Percentiles rank a stretch among this genome's conserved stretches.
phyloP scores from a whole-genome alignment of 768 basidiomycete species.

The Hypholoma sublateritium region DNA sequence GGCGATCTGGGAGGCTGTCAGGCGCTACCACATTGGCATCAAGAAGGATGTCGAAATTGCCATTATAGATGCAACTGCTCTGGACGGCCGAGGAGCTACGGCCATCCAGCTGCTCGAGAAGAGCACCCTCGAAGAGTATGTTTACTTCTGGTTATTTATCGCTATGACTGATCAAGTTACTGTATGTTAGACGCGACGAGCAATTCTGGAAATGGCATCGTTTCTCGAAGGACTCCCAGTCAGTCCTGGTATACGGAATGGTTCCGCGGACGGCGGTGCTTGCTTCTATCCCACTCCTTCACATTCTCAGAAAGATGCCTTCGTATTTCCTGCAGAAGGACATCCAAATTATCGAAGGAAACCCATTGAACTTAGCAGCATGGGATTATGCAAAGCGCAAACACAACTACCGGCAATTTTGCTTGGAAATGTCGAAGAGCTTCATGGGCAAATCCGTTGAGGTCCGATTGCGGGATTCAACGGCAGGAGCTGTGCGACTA shows the following conservation, averaged over 20 bases:
- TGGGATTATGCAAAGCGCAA: slow-evolving; percentile 65
- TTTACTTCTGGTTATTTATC: slow-evolving; percentile 5
- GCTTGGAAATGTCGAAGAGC: slow-evolving; percentile 62
- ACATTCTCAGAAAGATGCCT: slow-evolving; percentile 65
- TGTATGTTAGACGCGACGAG: slow-evolving; percentile 46
- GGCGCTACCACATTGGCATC: slow-evolving; percentile 68
- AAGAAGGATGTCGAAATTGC: slow-evolving; percentile 81
- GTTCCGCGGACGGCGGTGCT: slow-evolving; percentile 67
- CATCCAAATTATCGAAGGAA: slow-evolving; percentile 24
- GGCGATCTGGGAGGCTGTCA: slow-evolving; percentile 80
- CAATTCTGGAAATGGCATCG: slow-evolving; percentile 79
- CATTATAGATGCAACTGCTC: slow-evolving; percentile 66
- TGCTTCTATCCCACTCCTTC: slow-evolving; percentile 66
- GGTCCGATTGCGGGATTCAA: slow-evolving; percentile 61
- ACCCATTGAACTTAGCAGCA: slow-evolving; percentile 33
- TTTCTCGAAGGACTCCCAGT: slow-evolving; percentile 73
- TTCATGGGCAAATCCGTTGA: slow-evolving; percentile 59
- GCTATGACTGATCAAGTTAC: background rate
- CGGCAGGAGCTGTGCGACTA: slow-evolving; percentile 65
- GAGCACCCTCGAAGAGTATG: slow-evolving; percentile 56
- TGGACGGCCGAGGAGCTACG: slow-evolving; percentile 59
- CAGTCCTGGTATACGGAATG: slow-evolving; percentile 68
- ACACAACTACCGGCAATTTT: slow-evolving; percentile 66
- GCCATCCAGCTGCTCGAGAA: slow-evolving; percentile 63
- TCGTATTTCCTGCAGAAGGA: slow-evolving; percentile 58